A percentile compares a stretch with the other conserved stretches of the same genome.
These are phyloP conservation scores for Pinus albicaulis DNA, from an alignment of 75 land plant genomes.

Conservation along the genomic window DNA sequence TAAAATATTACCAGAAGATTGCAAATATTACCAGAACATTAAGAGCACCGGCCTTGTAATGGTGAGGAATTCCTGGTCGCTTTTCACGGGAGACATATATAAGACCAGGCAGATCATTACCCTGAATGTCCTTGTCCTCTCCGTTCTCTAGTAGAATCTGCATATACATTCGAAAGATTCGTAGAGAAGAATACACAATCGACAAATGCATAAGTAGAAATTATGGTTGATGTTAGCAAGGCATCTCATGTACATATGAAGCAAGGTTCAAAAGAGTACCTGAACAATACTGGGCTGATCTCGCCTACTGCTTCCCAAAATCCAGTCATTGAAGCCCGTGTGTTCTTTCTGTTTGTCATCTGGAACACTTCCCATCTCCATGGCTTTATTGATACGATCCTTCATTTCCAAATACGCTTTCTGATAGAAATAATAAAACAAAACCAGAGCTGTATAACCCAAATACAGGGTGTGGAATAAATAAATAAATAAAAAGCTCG, in stretches of 20 bases:
- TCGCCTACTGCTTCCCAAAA: background rate
- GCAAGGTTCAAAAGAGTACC: background rate
- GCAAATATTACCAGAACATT: slow-evolving; percentile 39
- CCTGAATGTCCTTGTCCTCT: slow-evolving; percentile 21
- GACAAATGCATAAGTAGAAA: background rate
- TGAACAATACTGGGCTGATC: slow-evolving; percentile 17
- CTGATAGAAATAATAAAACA: slow-evolving; percentile 8
- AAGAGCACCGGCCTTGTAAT: slow-evolving; percentile 63
- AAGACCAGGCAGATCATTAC: slow-evolving; percentile 32
- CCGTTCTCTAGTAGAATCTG: slow-evolving; percentile 41
- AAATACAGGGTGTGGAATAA: background rate
- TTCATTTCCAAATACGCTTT: slow-evolving; percentile 16
- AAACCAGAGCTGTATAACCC: background rate
- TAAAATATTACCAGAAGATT: too few relatives aligned
- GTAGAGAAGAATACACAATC: background rate
- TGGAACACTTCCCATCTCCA: slow-evolving; percentile 8
- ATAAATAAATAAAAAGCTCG: background rate
- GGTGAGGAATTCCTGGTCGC: slow-evolving; percentile 24
- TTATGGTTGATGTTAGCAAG: too few relatives aligned
- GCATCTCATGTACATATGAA: background rate
- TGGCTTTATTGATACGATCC: slow-evolving; percentile 1
- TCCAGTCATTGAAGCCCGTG: slow-evolving; percentile 17
- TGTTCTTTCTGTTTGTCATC: slow-evolving; percentile 5
- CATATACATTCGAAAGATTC: background rate
- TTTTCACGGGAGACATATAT: slow-evolving; percentile 58